Evolutionary conservation across 495 filamentous ascomycete genomes (phyloP).

Genomic region (Tuber indicum): DNA sequence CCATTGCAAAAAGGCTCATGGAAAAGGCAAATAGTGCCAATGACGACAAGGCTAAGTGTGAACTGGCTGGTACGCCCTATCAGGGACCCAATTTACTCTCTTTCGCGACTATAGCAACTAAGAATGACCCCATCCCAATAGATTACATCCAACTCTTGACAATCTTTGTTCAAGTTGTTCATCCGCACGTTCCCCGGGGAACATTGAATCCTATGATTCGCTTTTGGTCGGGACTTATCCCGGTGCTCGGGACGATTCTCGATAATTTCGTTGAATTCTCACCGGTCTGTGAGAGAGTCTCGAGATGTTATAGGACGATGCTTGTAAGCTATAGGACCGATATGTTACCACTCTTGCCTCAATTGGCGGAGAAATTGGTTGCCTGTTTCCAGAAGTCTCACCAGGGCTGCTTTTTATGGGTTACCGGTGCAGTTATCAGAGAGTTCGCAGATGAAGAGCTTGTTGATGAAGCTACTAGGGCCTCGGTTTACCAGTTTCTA

Average conservation of each 20-base stretch:
- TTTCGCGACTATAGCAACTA: background rate
- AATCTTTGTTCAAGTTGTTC: constrained; percentile 66
- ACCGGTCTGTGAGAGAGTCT: constrained; percentile 88
- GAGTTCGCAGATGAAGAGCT: constrained; percentile 86
- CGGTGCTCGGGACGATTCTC: constrained; percentile 72
- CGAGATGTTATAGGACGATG: constrained; percentile 92
- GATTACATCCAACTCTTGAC: constrained; percentile 90
- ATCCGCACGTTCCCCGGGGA: constrained; percentile 64
- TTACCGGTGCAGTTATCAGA: constrained; percentile 84
- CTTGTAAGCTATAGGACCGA: constrained; percentile 88
- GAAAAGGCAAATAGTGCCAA: constrained; percentile 74
- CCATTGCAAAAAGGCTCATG: constrained; percentile 80
- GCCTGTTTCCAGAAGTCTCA: constrained; percentile 74
- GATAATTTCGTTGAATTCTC: constrained; percentile 75
- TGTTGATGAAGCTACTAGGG: constrained; percentile 75
- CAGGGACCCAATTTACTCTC: constrained; percentile 14
- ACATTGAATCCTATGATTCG: constrained; percentile 85
- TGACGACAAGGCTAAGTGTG: constrained; percentile 69
- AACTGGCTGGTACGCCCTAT: constrained; percentile 63
- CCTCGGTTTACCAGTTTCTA: constrained; percentile 86
- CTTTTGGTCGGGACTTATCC: constrained; percentile 91
- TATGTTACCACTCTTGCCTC: constrained; percentile 74
- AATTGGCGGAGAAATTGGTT: constrained; percentile 79
- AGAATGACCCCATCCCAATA: constrained; percentile 31
- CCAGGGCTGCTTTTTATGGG: constrained; percentile 97